A percentile compares a stretch with the other conserved stretches of the same genome.
phyloP scores from a whole-genome alignment of 805 yeast species.

The Candida loeiensis region DNA sequence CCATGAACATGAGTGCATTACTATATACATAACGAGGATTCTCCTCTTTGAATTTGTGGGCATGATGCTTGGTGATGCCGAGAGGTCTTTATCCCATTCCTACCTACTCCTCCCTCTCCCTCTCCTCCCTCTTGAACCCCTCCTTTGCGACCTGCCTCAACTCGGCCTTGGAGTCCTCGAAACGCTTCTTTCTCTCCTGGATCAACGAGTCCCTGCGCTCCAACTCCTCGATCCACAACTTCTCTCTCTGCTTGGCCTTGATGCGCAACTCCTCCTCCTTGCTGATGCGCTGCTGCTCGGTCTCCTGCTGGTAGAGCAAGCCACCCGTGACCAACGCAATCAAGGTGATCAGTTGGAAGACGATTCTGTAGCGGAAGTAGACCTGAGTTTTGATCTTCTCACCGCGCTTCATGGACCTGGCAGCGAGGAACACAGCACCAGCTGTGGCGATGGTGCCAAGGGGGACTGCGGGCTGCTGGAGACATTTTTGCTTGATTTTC shows the following conservation, averaged over 20 bases:
- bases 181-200: conserved; percentile 63
- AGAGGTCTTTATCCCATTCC: too few relatives aligned
- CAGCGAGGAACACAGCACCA: conserved; percentile 78
- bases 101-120: neutral
- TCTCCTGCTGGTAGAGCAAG: conserved; percentile 54
- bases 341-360: conserved; percentile 77
- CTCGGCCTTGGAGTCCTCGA: conserved; percentile 55
- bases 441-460: conserved; percentile 75
- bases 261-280: conserved; percentile 65
- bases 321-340: conserved; percentile 84
- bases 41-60: too few relatives aligned
- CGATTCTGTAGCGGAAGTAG: conserved; percentile 89
- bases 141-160: conserved; percentile 31
- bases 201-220: conserved; percentile 81
- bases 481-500: conserved; percentile 58
- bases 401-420: conserved; percentile 69
- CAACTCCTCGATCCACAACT: conserved; percentile 83
- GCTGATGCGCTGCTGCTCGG: conserved; percentile 41
- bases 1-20: too few relatives aligned
- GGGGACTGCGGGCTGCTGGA: conserved; percentile 88
- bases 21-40: neutral
- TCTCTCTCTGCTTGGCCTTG: conserved; percentile 82
- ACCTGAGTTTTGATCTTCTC: conserved; percentile 72
- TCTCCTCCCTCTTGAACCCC: conserved; percentile 29
- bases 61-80: too few relatives aligned